Evolutionary conservation across 768 basidiomycete genomes (phyloP).

Genomic region (Mycena floridula): DNA sequence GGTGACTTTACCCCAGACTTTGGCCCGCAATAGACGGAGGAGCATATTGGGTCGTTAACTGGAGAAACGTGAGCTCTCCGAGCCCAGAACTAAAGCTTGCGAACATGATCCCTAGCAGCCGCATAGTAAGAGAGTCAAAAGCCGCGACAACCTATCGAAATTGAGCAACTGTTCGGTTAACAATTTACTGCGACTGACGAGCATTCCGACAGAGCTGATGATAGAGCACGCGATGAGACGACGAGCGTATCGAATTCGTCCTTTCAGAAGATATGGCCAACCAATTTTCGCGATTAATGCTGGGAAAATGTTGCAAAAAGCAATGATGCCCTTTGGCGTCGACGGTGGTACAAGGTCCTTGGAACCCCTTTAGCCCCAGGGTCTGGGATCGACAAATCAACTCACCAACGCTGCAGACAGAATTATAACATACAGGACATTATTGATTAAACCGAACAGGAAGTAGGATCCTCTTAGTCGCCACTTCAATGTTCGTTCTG

Average conservation of each 20-base stretch:
- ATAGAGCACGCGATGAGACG: conserved; percentile 71
- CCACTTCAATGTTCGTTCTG: too few species aligned
- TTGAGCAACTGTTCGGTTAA: neutral
- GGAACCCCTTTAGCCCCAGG: too few species aligned
- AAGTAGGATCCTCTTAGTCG: too few species aligned
- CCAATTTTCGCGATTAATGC: conserved; percentile 81
- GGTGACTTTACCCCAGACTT: conserved; percentile 62
- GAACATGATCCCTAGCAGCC: conserved; percentile 74
- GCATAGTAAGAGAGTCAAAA: conserved; percentile 56
- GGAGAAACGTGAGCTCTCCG: conserved; percentile 92
- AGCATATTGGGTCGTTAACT: conserved; percentile 74
- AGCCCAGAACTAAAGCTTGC: conserved; percentile 62
- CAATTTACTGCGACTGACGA: conserved; percentile 45
- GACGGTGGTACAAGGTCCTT: conserved; percentile 90
- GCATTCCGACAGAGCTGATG: conserved; percentile 78
- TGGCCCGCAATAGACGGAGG: conserved; percentile 66
- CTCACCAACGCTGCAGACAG: conserved; percentile 90
- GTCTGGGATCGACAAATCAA: too few species aligned
- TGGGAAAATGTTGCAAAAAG: conserved; percentile 93
- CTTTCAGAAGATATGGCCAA: conserved; percentile 87
- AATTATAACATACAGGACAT: conserved; percentile 94
- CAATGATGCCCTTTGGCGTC: conserved; percentile 92
- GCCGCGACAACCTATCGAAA: conserved; percentile 63
- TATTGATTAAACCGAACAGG: conserved; percentile 78
- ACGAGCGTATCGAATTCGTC: conserved; percentile 73